phyloP scores from a whole-genome alignment of 805 yeast genomes.

The Monosporozyma siamensis region DNA sequence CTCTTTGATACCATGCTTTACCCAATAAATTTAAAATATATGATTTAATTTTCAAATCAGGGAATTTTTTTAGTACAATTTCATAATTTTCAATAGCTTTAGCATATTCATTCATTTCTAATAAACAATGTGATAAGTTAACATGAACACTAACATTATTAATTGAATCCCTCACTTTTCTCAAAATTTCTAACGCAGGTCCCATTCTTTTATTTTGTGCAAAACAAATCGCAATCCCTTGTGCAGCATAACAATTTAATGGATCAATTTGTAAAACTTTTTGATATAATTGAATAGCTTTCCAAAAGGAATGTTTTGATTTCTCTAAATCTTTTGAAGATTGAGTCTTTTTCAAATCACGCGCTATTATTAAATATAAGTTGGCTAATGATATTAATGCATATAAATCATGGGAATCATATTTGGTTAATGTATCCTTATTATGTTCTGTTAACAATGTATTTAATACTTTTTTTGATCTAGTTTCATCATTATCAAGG shows the following conservation, averaged over 20 bases:
- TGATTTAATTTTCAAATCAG: constrained; percentile 51
- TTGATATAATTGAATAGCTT: constrained; percentile 88
- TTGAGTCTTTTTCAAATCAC: constrained; percentile 49
- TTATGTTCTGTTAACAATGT: constrained; percentile 63
- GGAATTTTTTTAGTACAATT: constrained; percentile 58
- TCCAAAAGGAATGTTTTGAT: constrained; percentile 64
- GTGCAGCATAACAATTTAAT: constrained; percentile 89
- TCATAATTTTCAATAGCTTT: constrained; percentile 88
- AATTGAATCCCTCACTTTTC: constrained; percentile 83
- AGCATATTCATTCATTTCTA: constrained; percentile 71
- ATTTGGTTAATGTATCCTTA: constrained; percentile 72
- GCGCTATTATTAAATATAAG: constrained; percentile 71
- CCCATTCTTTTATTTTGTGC: constrained; percentile 73
- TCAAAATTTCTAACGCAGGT: constrained; percentile 74
- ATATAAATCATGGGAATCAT: constrained; percentile 81
- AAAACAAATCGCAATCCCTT: constrained; percentile 88
- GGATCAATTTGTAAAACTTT: constrained; percentile 82
- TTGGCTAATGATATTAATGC: constrained; percentile 87
- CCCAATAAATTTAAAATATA: constrained; percentile 66
- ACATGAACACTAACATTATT: constrained; percentile 75
- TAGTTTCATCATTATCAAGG: constrained; percentile 42
- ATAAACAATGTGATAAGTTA: constrained; percentile 79
- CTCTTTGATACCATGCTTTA: constrained; percentile 82
- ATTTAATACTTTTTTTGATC: constrained; percentile 37
- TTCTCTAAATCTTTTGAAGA: constrained; percentile 35